These are phyloP conservation scores for Gossypium sturtianum DNA, from an alignment of 345 rosid species.

Conservation along the genomic window DNA sequence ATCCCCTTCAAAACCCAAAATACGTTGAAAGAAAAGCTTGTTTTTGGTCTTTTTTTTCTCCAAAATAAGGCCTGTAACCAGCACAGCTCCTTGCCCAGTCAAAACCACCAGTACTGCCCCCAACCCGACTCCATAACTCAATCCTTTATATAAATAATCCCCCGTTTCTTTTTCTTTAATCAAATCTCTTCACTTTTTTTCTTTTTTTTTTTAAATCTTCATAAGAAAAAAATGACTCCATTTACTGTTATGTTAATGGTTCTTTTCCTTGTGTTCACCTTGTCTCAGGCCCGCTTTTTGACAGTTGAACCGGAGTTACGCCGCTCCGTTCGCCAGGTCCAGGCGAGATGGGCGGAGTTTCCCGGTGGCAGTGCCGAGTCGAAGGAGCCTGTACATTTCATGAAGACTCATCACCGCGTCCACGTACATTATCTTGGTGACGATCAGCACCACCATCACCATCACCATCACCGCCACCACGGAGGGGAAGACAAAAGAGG, in stretches of 20 bases:
- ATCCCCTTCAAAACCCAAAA: too few species aligned
- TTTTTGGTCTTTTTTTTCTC: too few species aligned
- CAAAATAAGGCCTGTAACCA: too few species aligned
- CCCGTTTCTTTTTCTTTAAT: too few species aligned
- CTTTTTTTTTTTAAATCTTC: too few species aligned
- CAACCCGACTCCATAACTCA: too few species aligned
- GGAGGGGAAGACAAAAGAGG: too few species aligned
- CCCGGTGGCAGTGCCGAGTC: conserved; percentile 12
- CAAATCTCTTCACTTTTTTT: not conserved
- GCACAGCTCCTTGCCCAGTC: too few species aligned
- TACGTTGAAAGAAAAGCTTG: too few species aligned
- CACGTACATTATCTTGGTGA: not conserved
- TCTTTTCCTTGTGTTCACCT: conserved; percentile 23
- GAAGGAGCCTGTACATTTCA: conserved; percentile 2
- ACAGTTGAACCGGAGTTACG: not conserved
- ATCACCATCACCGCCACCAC: conserved; percentile 18
- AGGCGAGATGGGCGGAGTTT: conserved; percentile 27
- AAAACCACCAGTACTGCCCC: too few species aligned
- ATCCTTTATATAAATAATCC: too few species aligned
- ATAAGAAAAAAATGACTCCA: conserved; percentile 26
- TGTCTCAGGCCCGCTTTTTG: conserved; percentile 19
- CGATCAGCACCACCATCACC: conserved; percentile 7
- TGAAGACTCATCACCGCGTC: not conserved
- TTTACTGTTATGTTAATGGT: conserved; percentile 16
- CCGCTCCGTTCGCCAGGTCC: conserved; percentile 12